phyloP scores from a whole-genome alignment of 176 grass and related monocot species.

The Neostapfia colusana region DNA sequence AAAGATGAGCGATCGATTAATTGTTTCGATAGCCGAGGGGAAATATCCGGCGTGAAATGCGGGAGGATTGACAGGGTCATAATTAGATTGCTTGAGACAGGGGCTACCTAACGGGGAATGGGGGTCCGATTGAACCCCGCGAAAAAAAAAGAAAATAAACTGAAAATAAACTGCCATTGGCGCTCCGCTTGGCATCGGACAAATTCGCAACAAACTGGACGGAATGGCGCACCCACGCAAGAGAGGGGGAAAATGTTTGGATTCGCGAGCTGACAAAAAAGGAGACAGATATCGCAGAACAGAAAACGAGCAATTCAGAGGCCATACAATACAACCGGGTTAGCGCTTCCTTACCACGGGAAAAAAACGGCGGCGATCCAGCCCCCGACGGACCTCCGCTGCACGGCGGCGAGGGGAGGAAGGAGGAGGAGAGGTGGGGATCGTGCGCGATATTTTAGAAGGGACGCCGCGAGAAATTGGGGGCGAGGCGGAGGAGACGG shows the following conservation, averaged over 20 bases:
- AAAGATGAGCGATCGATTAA: neutral
- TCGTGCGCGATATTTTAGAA: slow-evolving; percentile 36
- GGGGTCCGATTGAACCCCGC: neutral
- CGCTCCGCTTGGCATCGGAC: neutral
- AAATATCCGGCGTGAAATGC: neutral
- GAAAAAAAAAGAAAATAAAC: too few relatives aligned
- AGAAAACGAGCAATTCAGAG: neutral
- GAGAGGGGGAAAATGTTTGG: neutral
- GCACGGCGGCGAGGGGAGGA: slow-evolving; percentile 18
- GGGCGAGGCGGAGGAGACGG: neutral
- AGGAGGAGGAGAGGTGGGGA: neutral
- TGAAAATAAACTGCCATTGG: neutral
- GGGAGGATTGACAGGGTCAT: neutral
- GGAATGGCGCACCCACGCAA: neutral
- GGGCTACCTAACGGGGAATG: slow-evolving; percentile 1
- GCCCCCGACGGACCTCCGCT: neutral
- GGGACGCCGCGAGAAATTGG: slow-evolving; percentile 41
- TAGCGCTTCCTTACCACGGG: neutral
- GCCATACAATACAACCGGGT: neutral
- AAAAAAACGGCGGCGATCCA: neutral
- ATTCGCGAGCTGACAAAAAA: neutral
- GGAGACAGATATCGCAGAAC: neutral
- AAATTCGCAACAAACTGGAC: neutral
- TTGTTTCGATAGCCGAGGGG: neutral
- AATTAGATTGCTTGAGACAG: slow-evolving; percentile 10